A percentile compares a stretch with the other conserved stretches of the same genome.
phyloP scores from a whole-genome alignment of 257 asterid genomes.

The Solanum piurae region DNA sequence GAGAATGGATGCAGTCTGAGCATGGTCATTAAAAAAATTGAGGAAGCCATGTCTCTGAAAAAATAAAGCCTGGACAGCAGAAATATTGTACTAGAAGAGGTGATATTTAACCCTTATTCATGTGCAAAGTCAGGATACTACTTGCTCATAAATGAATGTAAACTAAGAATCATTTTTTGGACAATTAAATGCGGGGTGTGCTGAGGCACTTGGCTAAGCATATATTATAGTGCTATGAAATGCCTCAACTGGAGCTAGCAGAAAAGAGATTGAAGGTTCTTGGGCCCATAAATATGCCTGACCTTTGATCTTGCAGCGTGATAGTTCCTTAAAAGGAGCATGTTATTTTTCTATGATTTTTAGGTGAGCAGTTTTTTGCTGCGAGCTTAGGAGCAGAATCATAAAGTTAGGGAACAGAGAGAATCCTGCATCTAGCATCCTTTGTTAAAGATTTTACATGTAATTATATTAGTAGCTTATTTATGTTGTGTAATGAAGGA shows the following conservation, averaged over 20 bases:
- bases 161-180: neutral
- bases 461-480: neutral
- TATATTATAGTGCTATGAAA: neutral
- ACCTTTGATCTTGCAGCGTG: neutral
- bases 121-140: neutral
- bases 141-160: neutral
- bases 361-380: neutral
- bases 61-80: slow-evolving; percentile 9
- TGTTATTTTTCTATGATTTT: neutral
- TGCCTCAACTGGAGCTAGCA: neutral
- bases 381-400: neutral
- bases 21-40: slow-evolving; percentile 55
- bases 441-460: neutral
- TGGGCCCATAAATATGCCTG: neutral
- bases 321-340: neutral
- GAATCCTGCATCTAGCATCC: neutral
- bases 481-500: neutral
- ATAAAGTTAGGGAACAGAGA: neutral
- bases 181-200: neutral
- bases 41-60: slow-evolving; percentile 51
- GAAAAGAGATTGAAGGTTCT: neutral
- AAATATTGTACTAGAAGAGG: neutral
- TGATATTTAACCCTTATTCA: neutral
- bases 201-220: neutral
- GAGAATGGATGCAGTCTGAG: slow-evolving; percentile 64